Base-by-base conservation (phyloP, 2,329 filamentous ascomycete species). In the Aulographum hederae region DNA sequence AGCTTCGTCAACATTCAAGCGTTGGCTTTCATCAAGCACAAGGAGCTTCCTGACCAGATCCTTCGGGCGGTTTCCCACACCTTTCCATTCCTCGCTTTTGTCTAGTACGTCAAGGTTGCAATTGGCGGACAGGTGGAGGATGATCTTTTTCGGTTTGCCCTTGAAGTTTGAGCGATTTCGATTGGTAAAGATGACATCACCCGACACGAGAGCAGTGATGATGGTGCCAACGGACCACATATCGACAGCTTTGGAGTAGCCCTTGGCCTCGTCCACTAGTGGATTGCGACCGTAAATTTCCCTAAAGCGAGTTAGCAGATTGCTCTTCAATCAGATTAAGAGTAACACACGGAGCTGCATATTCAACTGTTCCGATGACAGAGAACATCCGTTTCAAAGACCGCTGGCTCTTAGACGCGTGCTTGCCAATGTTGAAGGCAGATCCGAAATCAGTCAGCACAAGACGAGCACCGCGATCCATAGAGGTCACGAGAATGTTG, bases 141-240 rank as follows among this genome's bases (percentile, higher is more conserved):
- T 49, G 2, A 46, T 43, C 4, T 40, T 33, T 3, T 32, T 37
- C 11, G 47, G 42, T 20, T 52, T 34, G 6, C 33, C 31, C 18
- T 37, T 32, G 21, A 42, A 46, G 33, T 43, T 14, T 32, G 50
- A 39, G 23, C 56, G 44, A 13, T 38, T 28, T 32, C 51, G 45
- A 28, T 53, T 48, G 12, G 44, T 50, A 37, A 69, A 69, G 3
- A 67, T 47, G 3, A 53, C 48, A 6, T 61, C 52, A 11, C 63
- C 64, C 0, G 60, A 61, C 12, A 73, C 50, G 11, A 74, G 45
- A 6, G 61, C 52, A 6, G 56, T 57, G 2, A 65, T 54, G 3
- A 73, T 53, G 29, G 58, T 60, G 4, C 69, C 70, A n/a, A 74
- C 42, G 1, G 69, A 68, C 69, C 69, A 74, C 46, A 75, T 58